These are phyloP conservation scores for Metschnikowia matae DNA, from an alignment of 805 yeast genomes.

Conservation along the genomic window DNA sequence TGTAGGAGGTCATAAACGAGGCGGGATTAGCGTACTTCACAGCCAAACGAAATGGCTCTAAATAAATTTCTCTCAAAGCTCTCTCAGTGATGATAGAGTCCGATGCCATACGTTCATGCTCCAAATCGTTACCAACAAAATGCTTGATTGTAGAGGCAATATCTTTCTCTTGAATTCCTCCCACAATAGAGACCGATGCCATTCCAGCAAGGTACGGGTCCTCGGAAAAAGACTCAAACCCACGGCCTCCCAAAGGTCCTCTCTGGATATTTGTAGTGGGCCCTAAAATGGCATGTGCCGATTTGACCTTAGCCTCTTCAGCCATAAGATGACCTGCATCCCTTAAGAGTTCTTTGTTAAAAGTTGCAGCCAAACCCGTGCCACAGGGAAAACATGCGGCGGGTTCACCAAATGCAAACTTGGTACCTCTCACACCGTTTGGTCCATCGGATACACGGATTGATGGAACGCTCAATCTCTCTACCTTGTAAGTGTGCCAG, in stretches of 20 bases:
- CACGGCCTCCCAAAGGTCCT: slow-evolving; percentile 34
- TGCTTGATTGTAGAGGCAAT: slow-evolving; percentile 33
- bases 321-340: slow-evolving; percentile 32
- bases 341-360: slow-evolving; percentile 24
- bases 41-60: slow-evolving; percentile 33
- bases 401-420: slow-evolving; percentile 25
- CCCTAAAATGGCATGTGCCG: slow-evolving; percentile 29
- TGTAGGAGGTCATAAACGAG: slow-evolving; percentile 31
- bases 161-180: slow-evolving; percentile 27
- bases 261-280: slow-evolving; percentile 33
- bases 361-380: slow-evolving; percentile 31
- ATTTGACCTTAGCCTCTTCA: slow-evolving; percentile 28
- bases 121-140: slow-evolving; percentile 32
- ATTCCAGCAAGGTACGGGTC: slow-evolving; percentile 31
- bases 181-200: slow-evolving; percentile 23
- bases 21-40: slow-evolving; percentile 27
- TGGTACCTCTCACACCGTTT: slow-evolving; percentile 32
- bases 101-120: slow-evolving; percentile 26
- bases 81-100: slow-evolving; percentile 29
- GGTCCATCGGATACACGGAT: slow-evolving; percentile 40
- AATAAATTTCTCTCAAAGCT: slow-evolving; percentile 30
- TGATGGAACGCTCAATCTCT: slow-evolving; percentile 40
- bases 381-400: slow-evolving; percentile 35
- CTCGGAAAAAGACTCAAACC: slow-evolving; percentile 32
- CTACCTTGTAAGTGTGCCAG: slow-evolving; percentile 47